Percentiles rank a stretch among this genome's conserved stretches.
Evolutionary conservation across 768 basidiomycete species (phyloP).

Genomic region (Termitomyces heimii): DNA sequence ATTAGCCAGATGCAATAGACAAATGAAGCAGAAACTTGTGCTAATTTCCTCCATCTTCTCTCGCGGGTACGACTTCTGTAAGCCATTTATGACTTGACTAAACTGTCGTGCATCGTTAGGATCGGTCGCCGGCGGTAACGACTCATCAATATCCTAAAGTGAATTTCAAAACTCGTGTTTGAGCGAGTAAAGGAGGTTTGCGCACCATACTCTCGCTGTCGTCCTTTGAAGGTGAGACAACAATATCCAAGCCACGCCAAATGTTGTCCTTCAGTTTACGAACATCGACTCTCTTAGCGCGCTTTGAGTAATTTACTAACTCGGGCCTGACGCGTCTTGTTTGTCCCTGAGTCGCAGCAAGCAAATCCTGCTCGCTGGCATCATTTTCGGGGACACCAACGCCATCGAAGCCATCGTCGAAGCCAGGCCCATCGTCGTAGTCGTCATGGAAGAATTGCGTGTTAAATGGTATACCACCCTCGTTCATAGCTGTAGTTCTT

Average conservation of each 20-base stretch:
- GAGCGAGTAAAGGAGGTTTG: background rate
- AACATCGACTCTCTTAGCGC: constrained; percentile 95
- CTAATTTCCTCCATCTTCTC: constrained; percentile 99
- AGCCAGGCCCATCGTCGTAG: constrained; percentile 72
- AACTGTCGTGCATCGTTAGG: constrained; percentile 65
- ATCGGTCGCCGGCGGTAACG: constrained; percentile 43
- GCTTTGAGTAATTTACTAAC: constrained; percentile 89
- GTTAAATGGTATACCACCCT: constrained; percentile 73
- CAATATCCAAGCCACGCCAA: constrained; percentile 88
- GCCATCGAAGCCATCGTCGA: constrained; percentile 54
- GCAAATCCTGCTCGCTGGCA: constrained; percentile 79
- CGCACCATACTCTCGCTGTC: constrained; percentile 49
- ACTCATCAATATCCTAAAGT: constrained; percentile 49
- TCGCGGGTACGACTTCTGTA: constrained; percentile 77
- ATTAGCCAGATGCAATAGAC: constrained; percentile 92
- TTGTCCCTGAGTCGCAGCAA: constrained; percentile 73
- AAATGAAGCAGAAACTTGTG: constrained; percentile 99
- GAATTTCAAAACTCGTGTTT: background rate
- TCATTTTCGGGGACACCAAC: constrained; percentile 44
- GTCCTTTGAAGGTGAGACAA: constrained; percentile 39
- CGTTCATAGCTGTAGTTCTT: constrained; percentile 19
- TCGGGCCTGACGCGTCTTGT: constrained; percentile 81
- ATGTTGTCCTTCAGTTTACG: constrained; percentile 97
- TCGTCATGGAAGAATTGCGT: constrained; percentile 98
- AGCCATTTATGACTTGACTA: constrained; percentile 73